Conservation (phyloP, 2,329 filamentous ascomycete species). For the Tolypocladium sp. region DNA sequence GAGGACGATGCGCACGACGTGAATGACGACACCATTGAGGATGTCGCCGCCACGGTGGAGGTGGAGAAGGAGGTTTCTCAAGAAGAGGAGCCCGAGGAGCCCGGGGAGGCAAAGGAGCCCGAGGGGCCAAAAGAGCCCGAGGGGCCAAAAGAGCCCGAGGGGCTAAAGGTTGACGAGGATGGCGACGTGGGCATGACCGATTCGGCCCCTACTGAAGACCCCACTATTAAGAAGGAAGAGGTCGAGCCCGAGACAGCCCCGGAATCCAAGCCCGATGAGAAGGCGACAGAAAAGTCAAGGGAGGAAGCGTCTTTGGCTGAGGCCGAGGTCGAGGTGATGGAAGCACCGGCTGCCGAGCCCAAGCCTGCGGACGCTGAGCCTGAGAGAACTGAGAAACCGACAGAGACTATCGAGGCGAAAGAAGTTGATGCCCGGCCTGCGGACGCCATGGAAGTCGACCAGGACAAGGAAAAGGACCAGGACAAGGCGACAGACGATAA, state of each 20-base stretch:
- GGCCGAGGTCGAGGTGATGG: neutral
- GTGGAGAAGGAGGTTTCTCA: conserved; percentile 15
- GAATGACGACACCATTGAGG: conserved; percentile 35
- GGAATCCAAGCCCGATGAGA: conserved; percentile 20
- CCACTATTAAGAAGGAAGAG: conserved; percentile 32
- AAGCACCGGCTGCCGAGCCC: conserved; percentile 7
- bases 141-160: conserved; percentile 10
- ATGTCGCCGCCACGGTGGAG: conserved; percentile 23
- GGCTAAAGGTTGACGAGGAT: conserved; percentile 31
- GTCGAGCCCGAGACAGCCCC: conserved; percentile 21
- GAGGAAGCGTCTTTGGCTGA: conserved; percentile 7
- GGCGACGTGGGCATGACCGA: conserved; percentile 44
- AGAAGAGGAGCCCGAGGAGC: conserved; percentile 3
- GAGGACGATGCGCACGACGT: conserved; percentile 23
- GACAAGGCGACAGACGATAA: conserved; percentile 14
- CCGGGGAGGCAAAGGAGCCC: neutral
- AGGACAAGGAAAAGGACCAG: conserved; percentile 13
- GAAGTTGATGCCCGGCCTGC: conserved; percentile 2
- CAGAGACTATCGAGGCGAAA: conserved; percentile 9
- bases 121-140: neutral
- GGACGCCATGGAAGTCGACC: conserved; percentile 25
- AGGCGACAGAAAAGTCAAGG: conserved; percentile 14
- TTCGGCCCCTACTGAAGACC: conserved; percentile 17
- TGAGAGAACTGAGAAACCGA: conserved; percentile 14
- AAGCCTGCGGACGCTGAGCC: conserved; percentile 10